phyloP scores from a whole-genome alignment of 2,329 filamentous ascomycete species.

The Pseudonectria buxi region DNA sequence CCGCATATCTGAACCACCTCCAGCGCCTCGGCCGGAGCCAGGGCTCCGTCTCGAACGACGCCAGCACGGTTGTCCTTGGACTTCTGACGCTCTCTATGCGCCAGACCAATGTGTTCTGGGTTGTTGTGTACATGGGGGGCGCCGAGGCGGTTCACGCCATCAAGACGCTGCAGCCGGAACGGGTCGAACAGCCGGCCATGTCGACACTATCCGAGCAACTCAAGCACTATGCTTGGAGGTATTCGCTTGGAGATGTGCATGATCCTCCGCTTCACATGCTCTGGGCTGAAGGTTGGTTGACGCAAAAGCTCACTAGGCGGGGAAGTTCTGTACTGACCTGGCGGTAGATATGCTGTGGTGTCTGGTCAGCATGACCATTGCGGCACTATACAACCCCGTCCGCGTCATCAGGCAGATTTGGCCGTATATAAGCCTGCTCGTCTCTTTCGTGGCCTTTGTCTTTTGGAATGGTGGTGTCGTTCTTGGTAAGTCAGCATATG shows the following conservation, averaged over 20 bases:
- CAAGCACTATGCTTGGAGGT: slow-evolving; percentile 35
- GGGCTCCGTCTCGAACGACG: slow-evolving; percentile 31
- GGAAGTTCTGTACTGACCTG: slow-evolving; percentile 8
- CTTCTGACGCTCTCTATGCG: slow-evolving; percentile 66
- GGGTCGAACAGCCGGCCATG: slow-evolving; percentile 24
- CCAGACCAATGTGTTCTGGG: slow-evolving; percentile 97
- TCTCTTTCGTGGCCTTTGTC: slow-evolving; percentile 67
- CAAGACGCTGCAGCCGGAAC: slow-evolving; percentile 34
- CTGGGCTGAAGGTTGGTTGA: slow-evolving; percentile 42
- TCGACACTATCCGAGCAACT: slow-evolving; percentile 28
- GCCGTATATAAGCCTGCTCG: slow-evolving; percentile 57
- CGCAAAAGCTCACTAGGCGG: background rate
- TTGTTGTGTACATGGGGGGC: slow-evolving; percentile 68
- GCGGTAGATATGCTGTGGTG: slow-evolving; percentile 46
- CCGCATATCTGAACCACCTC: slow-evolving; percentile 56
- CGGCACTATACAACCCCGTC: slow-evolving; percentile 43
- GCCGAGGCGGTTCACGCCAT: slow-evolving; percentile 47
- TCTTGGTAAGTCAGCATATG: slow-evolving; percentile 53
- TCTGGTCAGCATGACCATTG: slow-evolving; percentile 57
- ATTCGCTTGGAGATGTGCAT: slow-evolving; percentile 46
- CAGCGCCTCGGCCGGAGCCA: slow-evolving; percentile 30
- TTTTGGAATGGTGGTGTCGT: slow-evolving; percentile 87
- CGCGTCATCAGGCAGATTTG: slow-evolving; percentile 42
- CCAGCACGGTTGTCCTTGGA: slow-evolving; percentile 49
- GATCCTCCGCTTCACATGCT: slow-evolving; percentile 43